A percentile compares a stretch with the other conserved stretches of the same genome.
These are phyloP conservation scores for Letharia lupina DNA, from an alignment of 495 filamentous ascomycete species.

Conservation along the genomic window DNA sequence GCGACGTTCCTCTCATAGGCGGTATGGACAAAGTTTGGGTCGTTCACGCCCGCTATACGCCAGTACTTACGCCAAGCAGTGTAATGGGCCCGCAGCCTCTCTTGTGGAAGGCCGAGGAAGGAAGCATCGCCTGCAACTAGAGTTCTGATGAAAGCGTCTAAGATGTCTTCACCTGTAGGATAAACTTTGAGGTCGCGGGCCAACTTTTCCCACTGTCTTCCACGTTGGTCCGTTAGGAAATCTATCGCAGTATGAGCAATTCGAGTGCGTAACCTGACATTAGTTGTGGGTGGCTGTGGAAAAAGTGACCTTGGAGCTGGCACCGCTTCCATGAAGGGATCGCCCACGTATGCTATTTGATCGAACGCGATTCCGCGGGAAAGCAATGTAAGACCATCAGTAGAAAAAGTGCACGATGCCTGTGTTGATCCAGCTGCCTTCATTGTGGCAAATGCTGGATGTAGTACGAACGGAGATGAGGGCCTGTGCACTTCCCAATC, in stretches of 20 bases:
- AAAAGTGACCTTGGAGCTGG: background rate
- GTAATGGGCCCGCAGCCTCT: too few species aligned
- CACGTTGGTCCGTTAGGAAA: background rate
- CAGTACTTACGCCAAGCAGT: too few species aligned
- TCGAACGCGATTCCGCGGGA: background rate
- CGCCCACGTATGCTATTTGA: background rate
- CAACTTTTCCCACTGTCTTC: background rate
- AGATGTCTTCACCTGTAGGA: background rate
- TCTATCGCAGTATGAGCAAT: too few species aligned
- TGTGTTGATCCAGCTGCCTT: background rate
- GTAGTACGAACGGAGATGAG: background rate
- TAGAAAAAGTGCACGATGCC: background rate
- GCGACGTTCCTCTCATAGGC: too few species aligned
- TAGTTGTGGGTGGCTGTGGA: too few species aligned
- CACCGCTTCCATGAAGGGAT: background rate
- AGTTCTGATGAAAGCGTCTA: background rate
- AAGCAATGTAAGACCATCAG: background rate
- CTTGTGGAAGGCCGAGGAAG: too few species aligned
- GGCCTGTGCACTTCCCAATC: background rate
- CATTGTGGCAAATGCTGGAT: background rate
- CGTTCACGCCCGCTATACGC: too few species aligned
- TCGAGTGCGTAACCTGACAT: too few species aligned
- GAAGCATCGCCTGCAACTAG: background rate
- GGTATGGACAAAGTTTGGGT: too few species aligned
- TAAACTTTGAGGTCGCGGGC: background rate